Conservation (phyloP, 345 rosid genomes). For the Odontarrhena argentea region DNA sequence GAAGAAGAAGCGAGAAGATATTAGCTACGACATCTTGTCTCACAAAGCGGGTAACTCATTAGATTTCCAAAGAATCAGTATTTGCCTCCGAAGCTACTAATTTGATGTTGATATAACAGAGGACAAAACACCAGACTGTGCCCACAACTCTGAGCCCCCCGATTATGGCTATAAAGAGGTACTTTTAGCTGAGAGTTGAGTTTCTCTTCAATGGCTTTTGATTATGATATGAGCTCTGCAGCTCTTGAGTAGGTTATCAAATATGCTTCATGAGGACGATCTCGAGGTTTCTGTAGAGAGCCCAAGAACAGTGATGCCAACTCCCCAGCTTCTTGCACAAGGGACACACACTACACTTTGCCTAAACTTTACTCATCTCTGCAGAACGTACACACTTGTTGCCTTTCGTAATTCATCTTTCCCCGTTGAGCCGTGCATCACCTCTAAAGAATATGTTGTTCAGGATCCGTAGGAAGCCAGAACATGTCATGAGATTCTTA, state of each 20-base stretch:
- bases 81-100: not conserved
- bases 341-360: constrained; percentile 83
- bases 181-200: constrained; percentile 9
- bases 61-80: not conserved
- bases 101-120: constrained; percentile 44
- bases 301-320: constrained; percentile 82
- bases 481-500: constrained; percentile 52
- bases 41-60: constrained; percentile 59
- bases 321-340: constrained; percentile 81
- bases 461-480: constrained; percentile 56
- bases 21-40: constrained; percentile 52
- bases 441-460: constrained; percentile 6
- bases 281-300: constrained; percentile 82
- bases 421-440: not conserved
- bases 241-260: constrained; percentile 77
- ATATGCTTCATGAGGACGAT: constrained; percentile 72
- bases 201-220: constrained; percentile 13
- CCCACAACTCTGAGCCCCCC: constrained; percentile 78
- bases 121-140: constrained; percentile 45
- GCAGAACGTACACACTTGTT: constrained; percentile 60
- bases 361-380: constrained; percentile 86
- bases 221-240: constrained; percentile 41
- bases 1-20: constrained; percentile 60
- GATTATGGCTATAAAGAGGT: constrained; percentile 87
- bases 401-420: not conserved